A percentile compares a stretch with the other conserved stretches of the same genome.
Evolutionary conservation across 2,329 filamentous ascomycete species (phyloP).

Genomic region (Xylariaceae sp.): DNA sequence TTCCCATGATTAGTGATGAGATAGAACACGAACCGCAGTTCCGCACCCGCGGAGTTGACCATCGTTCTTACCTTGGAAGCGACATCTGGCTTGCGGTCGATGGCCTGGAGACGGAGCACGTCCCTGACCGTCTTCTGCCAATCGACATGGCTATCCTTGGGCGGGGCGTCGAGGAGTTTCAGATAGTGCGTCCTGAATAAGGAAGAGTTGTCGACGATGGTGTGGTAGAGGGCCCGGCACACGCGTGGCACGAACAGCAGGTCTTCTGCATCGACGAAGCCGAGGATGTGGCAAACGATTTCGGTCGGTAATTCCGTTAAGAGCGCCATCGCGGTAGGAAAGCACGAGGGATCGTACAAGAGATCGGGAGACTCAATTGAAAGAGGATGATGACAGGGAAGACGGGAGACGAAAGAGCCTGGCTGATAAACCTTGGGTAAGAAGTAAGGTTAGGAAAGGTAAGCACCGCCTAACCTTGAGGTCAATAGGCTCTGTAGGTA

Average conservation of each 20-base stretch:
- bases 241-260: constrained; percentile 46
- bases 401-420: too few species aligned
- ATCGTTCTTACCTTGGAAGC: constrained; percentile 35
- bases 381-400: too few species aligned
- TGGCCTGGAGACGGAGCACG: constrained; percentile 37
- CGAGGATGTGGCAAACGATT: constrained; percentile 57
- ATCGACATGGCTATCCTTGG: constrained; percentile 26
- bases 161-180: constrained; percentile 43
- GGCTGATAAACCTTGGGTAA: too few species aligned
- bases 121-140: constrained; percentile 42
- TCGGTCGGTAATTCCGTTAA: constrained; percentile 52
- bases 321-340: constrained; percentile 23
- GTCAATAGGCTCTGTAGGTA: too few species aligned
- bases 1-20: too few species aligned
- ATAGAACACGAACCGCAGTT: too few species aligned
- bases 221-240: constrained; percentile 47
- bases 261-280: constrained; percentile 50
- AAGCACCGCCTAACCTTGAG: too few species aligned
- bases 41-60: not conserved
- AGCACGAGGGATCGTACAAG: not conserved
- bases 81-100: constrained; percentile 33
- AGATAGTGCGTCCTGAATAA: constrained; percentile 61
- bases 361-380: not conserved
- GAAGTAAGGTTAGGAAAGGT: too few species aligned
- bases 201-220: constrained; percentile 51